Percentiles rank a stretch among this genome's conserved stretches.
These are phyloP conservation scores for Stephanodiscus triporus DNA, from an alignment of 108 stramenopile species.

Conservation along the genomic window DNA sequence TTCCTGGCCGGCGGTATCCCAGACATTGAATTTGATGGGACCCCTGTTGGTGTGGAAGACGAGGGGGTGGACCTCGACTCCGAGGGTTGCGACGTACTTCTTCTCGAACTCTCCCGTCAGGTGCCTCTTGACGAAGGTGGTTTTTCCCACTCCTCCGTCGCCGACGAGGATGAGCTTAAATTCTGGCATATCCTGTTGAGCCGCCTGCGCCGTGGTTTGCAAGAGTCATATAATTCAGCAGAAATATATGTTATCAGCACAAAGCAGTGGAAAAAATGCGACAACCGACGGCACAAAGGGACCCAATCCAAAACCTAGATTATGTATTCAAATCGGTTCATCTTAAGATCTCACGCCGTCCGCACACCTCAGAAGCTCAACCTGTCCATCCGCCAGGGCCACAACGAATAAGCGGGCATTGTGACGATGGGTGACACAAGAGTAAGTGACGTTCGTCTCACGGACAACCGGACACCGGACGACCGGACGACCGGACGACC, in stretches of 20 bases:
- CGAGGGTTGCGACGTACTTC: constrained; percentile 97
- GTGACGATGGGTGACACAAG: too few species aligned
- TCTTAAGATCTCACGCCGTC: too few species aligned
- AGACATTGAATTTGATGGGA: constrained; percentile 99
- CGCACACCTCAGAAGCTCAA: too few species aligned
- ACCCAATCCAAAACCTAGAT: too few species aligned
- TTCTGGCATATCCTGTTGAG: constrained; percentile 84
- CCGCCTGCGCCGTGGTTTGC: constrained; percentile 17
- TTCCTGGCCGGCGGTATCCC: constrained; percentile 99
- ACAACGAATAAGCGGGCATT: too few species aligned
- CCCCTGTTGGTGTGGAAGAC: constrained; percentile 99
- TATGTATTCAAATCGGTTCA: too few species aligned
- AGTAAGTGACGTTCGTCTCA: too few species aligned
- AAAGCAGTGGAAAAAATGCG: background rate
- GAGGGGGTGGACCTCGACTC: constrained; percentile 97
- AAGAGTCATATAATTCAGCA: background rate
- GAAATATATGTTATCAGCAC: too few species aligned
- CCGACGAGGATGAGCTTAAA: constrained; percentile 99
- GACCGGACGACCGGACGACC: too few species aligned
- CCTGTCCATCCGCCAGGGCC: too few species aligned
- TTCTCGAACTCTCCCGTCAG: constrained; percentile 99
- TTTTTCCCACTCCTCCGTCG: constrained; percentile 99
- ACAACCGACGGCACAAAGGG: background rate
- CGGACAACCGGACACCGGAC: too few species aligned
- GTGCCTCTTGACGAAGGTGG: constrained; percentile 99